These are phyloP conservation scores for Simmondsia chinensis DNA, from an alignment of 148 eudicot genomes.

Conservation along the genomic window DNA sequence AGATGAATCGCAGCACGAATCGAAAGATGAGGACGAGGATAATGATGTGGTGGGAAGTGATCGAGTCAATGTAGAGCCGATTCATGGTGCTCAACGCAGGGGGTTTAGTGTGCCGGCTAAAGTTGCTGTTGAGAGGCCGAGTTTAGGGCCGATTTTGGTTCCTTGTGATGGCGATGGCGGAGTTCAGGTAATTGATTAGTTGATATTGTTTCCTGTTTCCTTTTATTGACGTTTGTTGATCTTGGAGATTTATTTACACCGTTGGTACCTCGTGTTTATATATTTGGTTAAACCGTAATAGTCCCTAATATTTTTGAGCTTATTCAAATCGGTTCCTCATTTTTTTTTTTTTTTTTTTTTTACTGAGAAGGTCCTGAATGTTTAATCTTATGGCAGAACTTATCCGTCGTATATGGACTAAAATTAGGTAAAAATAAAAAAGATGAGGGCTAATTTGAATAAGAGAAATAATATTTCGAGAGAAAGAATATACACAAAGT, in stretches of 20 bases:
- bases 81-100: constrained; percentile 39
- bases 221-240: not conserved
- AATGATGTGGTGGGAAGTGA: constrained; percentile 9
- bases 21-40: constrained; percentile 22
- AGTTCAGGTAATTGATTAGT: constrained; percentile 52
- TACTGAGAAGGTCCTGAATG: too few species aligned
- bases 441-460: too few species aligned
- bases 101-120: constrained; percentile 84
- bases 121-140: constrained; percentile 56
- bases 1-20: constrained; percentile 31
- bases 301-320: too few species aligned
- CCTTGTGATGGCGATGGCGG: constrained; percentile 70
- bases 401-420: too few species aligned
- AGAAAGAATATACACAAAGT: too few species aligned
- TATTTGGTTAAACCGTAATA: too few species aligned
- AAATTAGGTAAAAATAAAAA: too few species aligned
- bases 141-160: constrained; percentile 47
- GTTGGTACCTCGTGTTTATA: too few species aligned
- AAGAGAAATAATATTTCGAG: too few species aligned
- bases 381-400: too few species aligned
- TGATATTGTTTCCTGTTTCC: not conserved
- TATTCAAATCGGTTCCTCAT: too few species aligned
- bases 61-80: constrained; percentile 20
- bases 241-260: not conserved
- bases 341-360: too few species aligned